Evolutionary conservation across 1,284 basidiomycete genomes (phyloP), one percentile per base, ranked within the genome.

Genomic region (Cutaneotrichosporon cavernicola): DNA sequence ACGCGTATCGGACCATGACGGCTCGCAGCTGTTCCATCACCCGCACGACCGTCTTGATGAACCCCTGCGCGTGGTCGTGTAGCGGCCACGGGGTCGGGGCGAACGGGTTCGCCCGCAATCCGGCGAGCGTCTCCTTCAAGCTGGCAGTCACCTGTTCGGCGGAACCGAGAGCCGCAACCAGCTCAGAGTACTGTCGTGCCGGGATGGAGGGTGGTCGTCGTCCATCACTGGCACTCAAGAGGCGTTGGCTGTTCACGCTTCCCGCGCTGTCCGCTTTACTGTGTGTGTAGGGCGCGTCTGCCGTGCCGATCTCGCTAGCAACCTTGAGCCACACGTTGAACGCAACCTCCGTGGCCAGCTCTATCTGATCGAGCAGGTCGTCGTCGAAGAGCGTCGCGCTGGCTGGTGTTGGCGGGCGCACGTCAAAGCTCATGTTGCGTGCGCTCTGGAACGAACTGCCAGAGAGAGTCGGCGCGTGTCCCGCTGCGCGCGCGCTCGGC

Each of bases 311-410:
- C 61, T 82, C 80, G 64, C 83, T 81, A 30, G 82, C 78, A 9
- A 84, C 72, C 63, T 81, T 76, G 14, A 81, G 72, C 78, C 82
- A 83, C 4, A 82, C 81, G 2, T 77, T 79, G 57, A 80, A 78
- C 1, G 82, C 83, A 31, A 80, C 76, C 18, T 81, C 77, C 3
- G 81, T 81, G 0, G 82, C 82, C 16, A 78, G 77, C 57, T 83
- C 82, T 10, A 82, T 77, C 51, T 81, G 79, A 56, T 83, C 81
- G 10, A 83, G 67, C 38, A 83, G 74, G 57, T 81, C 81, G 34
- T 82, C 81, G 66, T 83, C 82, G 55, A 78, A 78, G 21, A 80
- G 70, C 50, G 76, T 76, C 1, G 79, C 74, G 9, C 77, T 76
- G 30, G 77, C 69, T 1, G 80, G 79, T 7, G 79, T 80, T 2